Conservation (phyloP, 176 grass and related monocot genomes). For the Cenchrus americanus region DNA sequence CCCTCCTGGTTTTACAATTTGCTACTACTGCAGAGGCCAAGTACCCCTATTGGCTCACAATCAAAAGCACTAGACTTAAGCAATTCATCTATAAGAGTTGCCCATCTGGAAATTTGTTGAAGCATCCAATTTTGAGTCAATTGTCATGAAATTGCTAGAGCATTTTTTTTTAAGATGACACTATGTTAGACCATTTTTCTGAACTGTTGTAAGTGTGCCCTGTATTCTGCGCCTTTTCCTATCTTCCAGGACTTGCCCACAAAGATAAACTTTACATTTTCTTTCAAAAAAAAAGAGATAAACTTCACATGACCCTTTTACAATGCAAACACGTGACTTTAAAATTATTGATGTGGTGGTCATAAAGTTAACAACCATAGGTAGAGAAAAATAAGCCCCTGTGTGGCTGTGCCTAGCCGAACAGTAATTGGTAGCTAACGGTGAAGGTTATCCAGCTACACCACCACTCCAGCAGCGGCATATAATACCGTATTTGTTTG, state of each 20-base stretch:
- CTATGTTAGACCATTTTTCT: not conserved
- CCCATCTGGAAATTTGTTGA: too few species aligned
- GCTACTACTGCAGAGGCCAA: too few species aligned
- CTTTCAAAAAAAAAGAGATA: too few species aligned
- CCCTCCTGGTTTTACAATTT: too few species aligned
- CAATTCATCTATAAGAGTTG: too few species aligned
- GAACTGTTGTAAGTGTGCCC: not conserved
- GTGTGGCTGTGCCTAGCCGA: not conserved
- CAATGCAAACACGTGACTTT: not conserved
- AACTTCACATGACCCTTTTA: not conserved
- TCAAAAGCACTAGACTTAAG: too few species aligned
- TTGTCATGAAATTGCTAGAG: not conserved
- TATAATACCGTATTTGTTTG: not conserved
- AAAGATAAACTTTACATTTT: not conserved
- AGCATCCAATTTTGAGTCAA: not conserved
- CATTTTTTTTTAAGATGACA: not conserved
- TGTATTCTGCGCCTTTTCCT: not conserved
- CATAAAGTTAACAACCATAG: not conserved
- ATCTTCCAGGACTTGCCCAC: not conserved
- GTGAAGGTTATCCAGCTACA: not conserved
- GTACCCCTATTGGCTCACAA: too few species aligned
- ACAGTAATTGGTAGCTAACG: not conserved
- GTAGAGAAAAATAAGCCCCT: not conserved
- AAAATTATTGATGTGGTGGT: not conserved
- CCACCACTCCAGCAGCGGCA: not conserved